These are phyloP conservation scores for Musa schizocarpa DNA, from an alignment of 176 grass and related monocot species.

Conservation along the genomic window DNA sequence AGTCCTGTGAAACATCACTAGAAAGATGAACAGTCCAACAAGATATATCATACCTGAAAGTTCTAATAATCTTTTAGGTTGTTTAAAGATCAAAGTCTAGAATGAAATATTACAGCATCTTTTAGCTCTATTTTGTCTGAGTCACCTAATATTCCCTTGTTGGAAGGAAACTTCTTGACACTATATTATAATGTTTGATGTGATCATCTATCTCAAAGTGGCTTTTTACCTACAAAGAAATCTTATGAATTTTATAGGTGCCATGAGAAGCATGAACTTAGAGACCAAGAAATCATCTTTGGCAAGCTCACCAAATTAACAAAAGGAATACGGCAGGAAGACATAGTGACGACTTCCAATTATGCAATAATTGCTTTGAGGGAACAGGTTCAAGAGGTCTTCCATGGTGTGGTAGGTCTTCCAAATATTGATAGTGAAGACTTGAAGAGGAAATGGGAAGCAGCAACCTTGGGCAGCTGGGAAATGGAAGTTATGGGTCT, in stretches of 20 bases:
- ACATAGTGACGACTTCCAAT: neutral
- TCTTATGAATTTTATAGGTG: too few relatives aligned
- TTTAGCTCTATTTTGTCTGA: too few relatives aligned
- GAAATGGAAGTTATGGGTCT: neutral
- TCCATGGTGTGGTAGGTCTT: too few relatives aligned
- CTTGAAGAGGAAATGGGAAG: neutral
- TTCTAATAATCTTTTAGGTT: too few relatives aligned
- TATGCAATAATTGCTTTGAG: slow-evolving; percentile 2
- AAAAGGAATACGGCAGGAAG: neutral
- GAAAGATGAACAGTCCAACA: too few relatives aligned
- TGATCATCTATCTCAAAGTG: slow-evolving; percentile 4
- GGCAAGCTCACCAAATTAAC: neutral
- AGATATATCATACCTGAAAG: too few relatives aligned
- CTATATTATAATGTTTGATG: neutral
- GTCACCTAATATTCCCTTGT: slow-evolving; percentile 1
- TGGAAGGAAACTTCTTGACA: slow-evolving; percentile 17
- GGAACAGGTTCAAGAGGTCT: neutral
- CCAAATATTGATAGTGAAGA: too few relatives aligned
- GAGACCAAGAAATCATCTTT: neutral
- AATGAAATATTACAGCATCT: too few relatives aligned
- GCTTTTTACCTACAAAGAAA: too few relatives aligned
- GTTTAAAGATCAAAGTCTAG: too few relatives aligned
- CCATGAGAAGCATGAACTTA: slow-evolving; percentile 1
- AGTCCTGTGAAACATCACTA: too few relatives aligned
- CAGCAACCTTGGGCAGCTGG: neutral